phyloP scores from a whole-genome alignment of 148 eudicot species.

The Chenopodium suecicum region DNA sequence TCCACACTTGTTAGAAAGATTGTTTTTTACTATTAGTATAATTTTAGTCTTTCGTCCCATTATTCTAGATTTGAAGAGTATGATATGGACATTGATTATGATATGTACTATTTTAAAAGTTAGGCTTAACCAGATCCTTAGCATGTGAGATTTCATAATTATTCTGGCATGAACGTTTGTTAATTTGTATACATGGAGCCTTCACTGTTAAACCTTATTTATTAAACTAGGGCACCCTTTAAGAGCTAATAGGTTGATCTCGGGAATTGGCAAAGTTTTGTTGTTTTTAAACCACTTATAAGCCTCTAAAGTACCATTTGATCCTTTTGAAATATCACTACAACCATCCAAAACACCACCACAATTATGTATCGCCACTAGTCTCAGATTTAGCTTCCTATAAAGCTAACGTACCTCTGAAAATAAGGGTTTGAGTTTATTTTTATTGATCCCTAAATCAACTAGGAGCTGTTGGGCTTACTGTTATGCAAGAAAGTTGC shows the following conservation, averaged over 20 bases:
- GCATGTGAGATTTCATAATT: constrained; percentile 26
- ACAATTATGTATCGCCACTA: neutral
- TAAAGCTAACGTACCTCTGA: too few species aligned
- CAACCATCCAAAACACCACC: neutral
- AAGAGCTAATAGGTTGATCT: neutral
- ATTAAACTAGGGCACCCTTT: neutral
- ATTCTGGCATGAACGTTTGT: constrained; percentile 13
- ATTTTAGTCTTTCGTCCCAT: constrained; percentile 18
- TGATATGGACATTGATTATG: constrained; percentile 31
- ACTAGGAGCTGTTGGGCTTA: neutral
- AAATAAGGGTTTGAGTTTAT: too few species aligned
- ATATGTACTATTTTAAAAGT: constrained; percentile 13
- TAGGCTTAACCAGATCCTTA: constrained; percentile 27
- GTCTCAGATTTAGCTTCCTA: neutral
- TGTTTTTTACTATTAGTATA: constrained; percentile 8
- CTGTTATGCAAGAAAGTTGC: constrained; percentile 4
- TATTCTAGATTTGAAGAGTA: constrained; percentile 26
- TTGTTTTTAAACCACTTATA: neutral
- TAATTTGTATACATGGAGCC: constrained; percentile 18
- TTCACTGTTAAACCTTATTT: constrained; percentile 5
- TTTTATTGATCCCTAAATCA: too few species aligned
- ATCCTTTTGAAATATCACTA: neutral
- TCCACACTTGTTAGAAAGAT: constrained; percentile 22
- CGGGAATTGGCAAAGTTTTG: neutral
- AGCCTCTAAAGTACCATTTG: neutral